Base-by-base conservation (phyloP, 768 basidiomycete genomes). In the Rhizopogon roseolus region DNA sequence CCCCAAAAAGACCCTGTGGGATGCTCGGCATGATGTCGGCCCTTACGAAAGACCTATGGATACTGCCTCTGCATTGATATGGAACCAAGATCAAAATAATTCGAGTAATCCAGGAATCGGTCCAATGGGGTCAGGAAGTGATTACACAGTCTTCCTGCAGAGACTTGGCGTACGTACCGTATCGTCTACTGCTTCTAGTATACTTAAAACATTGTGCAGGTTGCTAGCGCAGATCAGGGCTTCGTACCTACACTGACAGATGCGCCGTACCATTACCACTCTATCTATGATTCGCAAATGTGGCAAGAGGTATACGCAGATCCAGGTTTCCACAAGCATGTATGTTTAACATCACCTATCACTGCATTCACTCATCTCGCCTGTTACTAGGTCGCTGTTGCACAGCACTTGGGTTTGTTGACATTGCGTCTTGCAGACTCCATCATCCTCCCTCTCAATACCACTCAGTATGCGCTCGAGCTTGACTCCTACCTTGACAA, bases 61-160 rank as follows among this genome's bases (percentile, higher is more conserved):
- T 54, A 57, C 62, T 1, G 80, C 78, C 17, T 77, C 74, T 43
- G 40, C 77, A 49, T 61, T 62, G 8, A 66, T 72, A 50, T 77
- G 79, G 60, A 65, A n/a, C n/a, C n/a, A n/a, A n/a, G n/a, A 74
- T 19, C 61, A 69, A 19, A 62, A 69, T 13, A 66, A 76, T 58
- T 57, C 62, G 44, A 53, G 54, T n/a, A 44, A 38, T 42, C 34
- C 55, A 32, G 34, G 19, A 32, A 68, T 93, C 36, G 38, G 40
- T 0, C 79, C 89, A 14, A 71, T 93, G n/a, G 92, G 92, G 39
- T 89, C 86, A n/a, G n/a, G n/a, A n/a, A n/a, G n/a, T n/a, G n/a
- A n/a, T n/a, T n/a, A n/a, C n/a, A n/a, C n/a, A n/a, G 87, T 92
- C 9, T 97, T 98, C 73, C 71, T 98, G 61, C 92, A 98, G 67